Base-by-base conservation (phyloP, 208 protist species). In the Crithidia mellificae region DNA sequence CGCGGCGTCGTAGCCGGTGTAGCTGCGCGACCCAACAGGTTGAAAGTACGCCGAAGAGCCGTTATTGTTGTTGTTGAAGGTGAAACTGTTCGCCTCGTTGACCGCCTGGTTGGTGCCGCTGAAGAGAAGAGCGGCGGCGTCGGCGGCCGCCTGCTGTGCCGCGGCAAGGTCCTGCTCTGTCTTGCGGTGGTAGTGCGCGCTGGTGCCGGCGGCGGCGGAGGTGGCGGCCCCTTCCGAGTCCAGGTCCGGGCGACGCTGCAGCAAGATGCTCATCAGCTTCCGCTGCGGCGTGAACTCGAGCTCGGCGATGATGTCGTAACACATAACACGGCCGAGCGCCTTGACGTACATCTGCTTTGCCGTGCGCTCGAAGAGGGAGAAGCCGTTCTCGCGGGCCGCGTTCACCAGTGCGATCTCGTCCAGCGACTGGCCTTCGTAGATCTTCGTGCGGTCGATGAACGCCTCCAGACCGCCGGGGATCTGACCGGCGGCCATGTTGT, bases 371-470 rank as follows among this genome's bases (percentile, higher is more conserved):
- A 81, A 57, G 15, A 98, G 80, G 0, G 69, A 63, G 68, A 93
- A 95, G 30, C 90, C 89, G 77, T 95, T 94, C 36, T 88, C 69
- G 19, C 73, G 68, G 1, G 96, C 94, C 36, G 89, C 91, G 29
- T 65, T 81, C 19, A 97, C 87, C 1, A 95, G 75, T 11, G 94
- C 95, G 52, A 97, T 89, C 72, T 98, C 97, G 72, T 98, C 97
- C 3, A 95, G 81, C 32, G 90, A 97, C 65, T 91, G 79, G 0
- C 87, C 91, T 56, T 98, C 86, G 71, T 96, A 98, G 19, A 91
- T 68, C 51, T 90, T 90, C 19, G 74, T 71, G 15, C 84, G 72
- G 34, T 93, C 87, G 36, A 80, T 83, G 52, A 79, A 65, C n/a
- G 39, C 27, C 34, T 74, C 64, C 20, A 93, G 49, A 12, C 56